These are phyloP conservation scores for Penicillium roqueforti DNA, from an alignment of 495 filamentous ascomycete genomes.

Conservation along the genomic window DNA sequence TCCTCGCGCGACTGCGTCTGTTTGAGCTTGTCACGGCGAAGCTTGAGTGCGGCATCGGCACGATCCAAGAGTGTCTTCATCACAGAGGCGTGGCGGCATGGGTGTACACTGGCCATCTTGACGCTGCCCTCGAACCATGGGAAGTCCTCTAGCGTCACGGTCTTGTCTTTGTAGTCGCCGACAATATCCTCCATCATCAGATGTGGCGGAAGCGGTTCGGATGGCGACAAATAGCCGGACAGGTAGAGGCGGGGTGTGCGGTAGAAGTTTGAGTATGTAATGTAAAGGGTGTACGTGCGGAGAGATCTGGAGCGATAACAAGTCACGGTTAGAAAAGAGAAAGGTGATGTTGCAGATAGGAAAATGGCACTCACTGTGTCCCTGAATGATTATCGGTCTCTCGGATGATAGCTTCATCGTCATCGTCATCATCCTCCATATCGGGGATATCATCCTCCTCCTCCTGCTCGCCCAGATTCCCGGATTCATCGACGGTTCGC, in stretches of 20 bases:
- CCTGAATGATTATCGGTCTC: constrained; percentile 57
- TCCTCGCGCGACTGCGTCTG: constrained; percentile 44
- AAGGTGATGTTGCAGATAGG: neutral
- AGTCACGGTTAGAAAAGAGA: neutral
- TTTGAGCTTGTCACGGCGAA: constrained; percentile 76
- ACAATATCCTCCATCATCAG: constrained; percentile 99
- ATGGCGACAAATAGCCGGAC: constrained; percentile 78
- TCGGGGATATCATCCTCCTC: constrained; percentile 89
- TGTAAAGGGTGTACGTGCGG: constrained; percentile 95
- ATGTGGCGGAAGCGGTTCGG: constrained; percentile 78
- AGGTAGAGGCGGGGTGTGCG: constrained; percentile 94
- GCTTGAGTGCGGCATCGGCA: constrained; percentile 86
- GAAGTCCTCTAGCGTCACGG: constrained; percentile 96
- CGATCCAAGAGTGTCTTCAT: constrained; percentile 98
- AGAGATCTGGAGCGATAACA: constrained; percentile 55
- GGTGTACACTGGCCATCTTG: constrained; percentile 96
- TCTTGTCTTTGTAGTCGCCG: constrained; percentile 99
- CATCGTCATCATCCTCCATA: constrained; percentile 97
- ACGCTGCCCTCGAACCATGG: constrained; percentile 77
- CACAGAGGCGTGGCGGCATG: constrained; percentile 87
- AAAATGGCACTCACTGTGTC: constrained; percentile 57
- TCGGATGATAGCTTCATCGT: constrained; percentile 94
- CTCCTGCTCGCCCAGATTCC: constrained; percentile 65
- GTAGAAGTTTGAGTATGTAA: constrained; percentile 95
- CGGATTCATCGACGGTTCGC: constrained; percentile 78